Base-by-base conservation (phyloP, 2,329 filamentous ascomycete genomes). In the Paracoccidioides brasiliensis region DNA sequence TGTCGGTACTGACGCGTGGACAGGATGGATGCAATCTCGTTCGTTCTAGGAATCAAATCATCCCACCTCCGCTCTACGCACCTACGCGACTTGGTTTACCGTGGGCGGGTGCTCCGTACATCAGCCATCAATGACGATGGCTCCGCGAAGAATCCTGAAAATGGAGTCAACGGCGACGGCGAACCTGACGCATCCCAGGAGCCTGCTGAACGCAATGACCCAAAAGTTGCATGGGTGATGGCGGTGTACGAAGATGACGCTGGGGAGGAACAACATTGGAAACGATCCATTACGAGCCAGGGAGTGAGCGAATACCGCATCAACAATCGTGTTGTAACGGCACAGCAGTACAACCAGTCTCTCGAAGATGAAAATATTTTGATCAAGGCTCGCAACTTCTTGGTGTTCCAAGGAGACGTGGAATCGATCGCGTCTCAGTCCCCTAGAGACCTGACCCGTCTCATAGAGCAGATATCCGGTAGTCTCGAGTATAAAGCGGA, bases 1-100 rank as follows among this genome's bases (percentile, higher is more conserved):
- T 41, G 22, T n/a, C 38, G 33, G 41, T 28, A 55, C 55, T 57
- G 42, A 59, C 44, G 45, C 38, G 56, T 50, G 22, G 61, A 28
- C 66, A 94, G 88, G 58, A 98, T 98, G 93, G 93, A 98, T 70
- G 93, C 93, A 63, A 98, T 98, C 64, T 98, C 93, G 62, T 98
- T 98, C 72, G 93, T 98, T 57, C 81, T 98, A 56, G 93, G 93
- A 62, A 97, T 98, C 71, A 96, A 97, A 70, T 98, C 93, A 3
- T 94, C 91, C n/a, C 91, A 97, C 70, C 78, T 98, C 55, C 89
- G 93, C 65, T 98, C 94, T 3, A 83, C 89, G 40, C 90, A 97
- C 66, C 81, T 98, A 30, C 88, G 89, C 71, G 93, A 98, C 68
- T 80, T 98, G 40, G 88, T 98, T 55, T 98, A 98, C 70, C 90